These are phyloP conservation scores for Eremochloa ophiuroides DNA, from an alignment of 176 grass and related monocot genomes.

Conservation along the genomic window DNA sequence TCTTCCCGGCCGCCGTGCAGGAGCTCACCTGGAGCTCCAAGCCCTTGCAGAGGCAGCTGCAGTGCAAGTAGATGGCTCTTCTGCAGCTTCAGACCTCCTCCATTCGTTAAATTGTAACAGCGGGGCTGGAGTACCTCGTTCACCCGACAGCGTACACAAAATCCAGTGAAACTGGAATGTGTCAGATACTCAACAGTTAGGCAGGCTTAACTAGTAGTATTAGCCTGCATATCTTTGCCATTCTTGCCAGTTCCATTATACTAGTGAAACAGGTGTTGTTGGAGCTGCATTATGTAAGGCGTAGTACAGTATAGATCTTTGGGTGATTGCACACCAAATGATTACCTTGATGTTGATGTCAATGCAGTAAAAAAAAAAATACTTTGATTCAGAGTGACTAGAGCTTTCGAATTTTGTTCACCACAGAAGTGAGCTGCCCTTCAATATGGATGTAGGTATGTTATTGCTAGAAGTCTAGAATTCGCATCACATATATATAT, in stretches of 20 bases:
- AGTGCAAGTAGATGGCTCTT: constrained; percentile 56
- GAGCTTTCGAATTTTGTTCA: background rate
- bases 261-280: background rate
- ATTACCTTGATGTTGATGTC: background rate
- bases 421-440: background rate
- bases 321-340: constrained; percentile 1
- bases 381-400: background rate
- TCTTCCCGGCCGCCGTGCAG: constrained; percentile 64
- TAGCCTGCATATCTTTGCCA: constrained; percentile 10
- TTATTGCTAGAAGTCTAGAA: constrained; percentile 2
- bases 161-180: constrained; percentile 16
- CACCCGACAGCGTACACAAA: background rate
- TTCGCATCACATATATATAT: background rate
- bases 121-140: background rate
- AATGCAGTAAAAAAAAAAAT: background rate
- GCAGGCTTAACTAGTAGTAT: no score
- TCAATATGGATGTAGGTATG: background rate
- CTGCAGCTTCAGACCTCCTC: no score
- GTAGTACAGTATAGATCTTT: background rate
- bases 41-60: constrained; percentile 77
- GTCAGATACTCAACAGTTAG: background rate
- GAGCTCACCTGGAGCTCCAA: constrained; percentile 89
- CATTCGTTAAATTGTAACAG: no score
- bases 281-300: background rate
- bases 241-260: constrained; percentile 21